phyloP scores from a whole-genome alignment of 441 rosid species.

The Manihot esculenta region DNA sequence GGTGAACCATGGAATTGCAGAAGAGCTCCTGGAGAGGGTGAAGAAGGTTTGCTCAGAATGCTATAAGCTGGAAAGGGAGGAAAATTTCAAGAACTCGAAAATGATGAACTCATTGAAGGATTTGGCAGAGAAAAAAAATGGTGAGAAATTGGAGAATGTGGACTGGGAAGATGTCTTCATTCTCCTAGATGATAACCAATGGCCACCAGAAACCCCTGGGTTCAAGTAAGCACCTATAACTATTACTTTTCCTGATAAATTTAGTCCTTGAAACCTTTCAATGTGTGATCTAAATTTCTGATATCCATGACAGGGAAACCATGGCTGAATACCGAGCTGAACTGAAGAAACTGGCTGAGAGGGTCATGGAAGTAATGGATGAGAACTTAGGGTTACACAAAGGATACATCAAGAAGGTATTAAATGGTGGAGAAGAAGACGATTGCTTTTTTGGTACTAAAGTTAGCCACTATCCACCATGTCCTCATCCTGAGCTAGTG shows the following conservation, averaged over 20 bases:
- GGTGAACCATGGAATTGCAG: slow-evolving; percentile 76
- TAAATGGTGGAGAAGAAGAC: slow-evolving; percentile 51
- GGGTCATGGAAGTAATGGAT: slow-evolving; percentile 79
- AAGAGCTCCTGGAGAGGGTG: slow-evolving; percentile 67
- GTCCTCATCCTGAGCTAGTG: slow-evolving; percentile 68
- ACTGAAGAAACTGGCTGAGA: slow-evolving; percentile 62
- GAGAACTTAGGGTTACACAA: slow-evolving; percentile 70
- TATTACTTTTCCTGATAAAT: no score
- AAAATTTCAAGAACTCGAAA: slow-evolving; percentile 51
- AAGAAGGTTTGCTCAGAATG: slow-evolving; percentile 59
- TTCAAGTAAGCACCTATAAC: slow-evolving; percentile 49
- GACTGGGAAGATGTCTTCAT: slow-evolving; percentile 88
- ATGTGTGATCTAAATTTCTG: slow-evolving; percentile 20
- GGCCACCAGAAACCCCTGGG: slow-evolving; percentile 60
- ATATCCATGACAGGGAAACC: slow-evolving; percentile 49
- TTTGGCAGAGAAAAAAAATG: slow-evolving; percentile 37
- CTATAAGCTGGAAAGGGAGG: slow-evolving; percentile 70
- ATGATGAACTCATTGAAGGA: slow-evolving; percentile 49
- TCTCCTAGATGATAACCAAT: slow-evolving; percentile 54
- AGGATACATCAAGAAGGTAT: slow-evolving; percentile 59
- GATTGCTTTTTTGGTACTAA: slow-evolving; percentile 83
- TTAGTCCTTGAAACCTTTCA: no score
- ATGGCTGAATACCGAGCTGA: slow-evolving; percentile 68
- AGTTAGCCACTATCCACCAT: slow-evolving; percentile 94
- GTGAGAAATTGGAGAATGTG: slow-evolving; percentile 54